Evolutionary conservation across 495 filamentous ascomycete genomes (phyloP), one percentile per base, ranked within the genome.

Genomic region (Aeminium ludgeri): DNA sequence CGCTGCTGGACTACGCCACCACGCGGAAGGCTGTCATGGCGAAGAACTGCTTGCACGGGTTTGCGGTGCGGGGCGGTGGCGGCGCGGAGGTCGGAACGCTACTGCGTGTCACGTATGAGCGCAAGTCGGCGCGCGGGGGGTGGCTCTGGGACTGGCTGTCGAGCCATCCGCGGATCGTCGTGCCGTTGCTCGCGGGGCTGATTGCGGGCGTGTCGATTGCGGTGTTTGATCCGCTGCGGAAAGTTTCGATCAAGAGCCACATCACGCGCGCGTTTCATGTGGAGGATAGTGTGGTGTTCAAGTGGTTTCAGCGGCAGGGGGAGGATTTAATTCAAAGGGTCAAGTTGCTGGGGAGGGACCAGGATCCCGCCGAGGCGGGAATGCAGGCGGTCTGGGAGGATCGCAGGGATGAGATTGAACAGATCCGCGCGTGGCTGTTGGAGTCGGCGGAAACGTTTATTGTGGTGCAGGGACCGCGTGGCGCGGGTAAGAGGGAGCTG

Each of bases 361-460:
- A 10, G 7, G 39, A 44, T 15, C 20, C n/a, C 11, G 19, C 20
- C 6, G 76, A 78, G 32, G 76, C 72, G 4, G 75, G 80, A 10
- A 65, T 97, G 34, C 67, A 74, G 37, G 80, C 81, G 1, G 72
- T 97, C 25, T 94, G 86, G 77, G 82, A 84, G 42, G 85, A 95
- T 56, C 75, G 84, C 11, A 82, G 82, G 48, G 70, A 69, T 23
- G 65, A 82, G 34, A 87, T 95, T 45, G 68, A 81, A 17, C 74
- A 82, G 49, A 69, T 97, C 8, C 76, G 76, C 41, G 74, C 73
- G n/a, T 91, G 83, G 82, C 61, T 97, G 3, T 73, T 78, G 40
- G 89, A 95, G 51, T 82, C 80, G 1, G 72, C 73, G 1, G 82
- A 86, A 34, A 95, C 86, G 0, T 96, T 97, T 57, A 89, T 96